Base-by-base conservation (phyloP, 2,329 filamentous ascomycete genomes). In the Colletotrichum sp. region DNA sequence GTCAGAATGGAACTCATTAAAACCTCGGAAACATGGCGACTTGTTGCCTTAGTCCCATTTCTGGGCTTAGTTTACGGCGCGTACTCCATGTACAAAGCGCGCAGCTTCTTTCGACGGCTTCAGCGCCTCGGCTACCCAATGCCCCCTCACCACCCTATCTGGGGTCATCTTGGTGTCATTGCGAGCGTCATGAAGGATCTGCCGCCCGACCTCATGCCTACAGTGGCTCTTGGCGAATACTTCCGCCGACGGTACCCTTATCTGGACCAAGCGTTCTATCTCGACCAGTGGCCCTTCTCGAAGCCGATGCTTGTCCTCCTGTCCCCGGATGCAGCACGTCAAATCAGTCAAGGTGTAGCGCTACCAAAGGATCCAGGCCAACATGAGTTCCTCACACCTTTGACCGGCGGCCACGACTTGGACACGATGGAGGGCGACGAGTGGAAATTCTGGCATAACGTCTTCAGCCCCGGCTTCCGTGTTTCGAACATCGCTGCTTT, bases 381-480 rank as follows among this genome's bases (percentile, higher is more conserved):
- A 39, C 69, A 80, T 28, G 75, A 82, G 24, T 82, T 84, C 65
- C 80, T 84, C 68, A 85, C 78, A 36, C 84, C 83, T 3, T 66
- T 86, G 12, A 84, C 83, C 7, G 78, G 78, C 24, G 81, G 80
- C 28, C 65, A 78, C 8, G 85, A 86, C 68, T 73, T 86, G 1
- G 71, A 83, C 5, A 81, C 80, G 5, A 80, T 79, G 59, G 82
- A 85, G 16, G 84, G 83, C 1, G 73, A 64, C 9, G 76, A 78
- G 49, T 83, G 80, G 70, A 78, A 79, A 18, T 39, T 80, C 5
- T 86, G 83, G 81, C 83, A 63, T 76, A 79, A 77, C 62, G 70
- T 81, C 32, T 82, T 86, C 34, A 86, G 80, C 32, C 84, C 83
- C 1, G 84, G 82, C 4, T 86, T 87, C 70, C 85, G 83, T 59